Evolutionary conservation across 2,329 filamentous ascomycete species (phyloP), one percentile per base, ranked within the genome.

Genomic region (Alternaria sp.): DNA sequence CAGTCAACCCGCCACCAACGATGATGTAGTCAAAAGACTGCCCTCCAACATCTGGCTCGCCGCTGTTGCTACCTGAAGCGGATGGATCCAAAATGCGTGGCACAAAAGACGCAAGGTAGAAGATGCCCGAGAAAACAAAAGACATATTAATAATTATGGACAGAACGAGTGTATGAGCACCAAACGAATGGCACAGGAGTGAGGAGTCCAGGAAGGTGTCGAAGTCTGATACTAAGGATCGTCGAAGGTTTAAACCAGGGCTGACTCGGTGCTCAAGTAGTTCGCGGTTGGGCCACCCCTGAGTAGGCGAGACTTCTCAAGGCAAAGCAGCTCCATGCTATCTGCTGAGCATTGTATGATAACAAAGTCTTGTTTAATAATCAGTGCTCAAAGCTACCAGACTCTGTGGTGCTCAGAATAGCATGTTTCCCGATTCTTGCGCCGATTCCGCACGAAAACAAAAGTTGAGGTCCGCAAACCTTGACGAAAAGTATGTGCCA

Each of bases 11-110:
- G 36, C 71, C 73, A 14, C 73, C 72, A 9, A 76, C 67, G 23
- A 76, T 51, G 8, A 75, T 65, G 45, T 75, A 75, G 49, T 76
- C 73, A 33, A 66, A 76, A 0, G 71, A 69, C 28, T 67, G 60
- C 5, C 57, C 59, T 51, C 54, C 56, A 13, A 70, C 57, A 33
- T 65, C 49, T 9, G 54, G 41, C 26, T 63, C 66, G 9, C 58
- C 56, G 28, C 53, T 60, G 28, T 17, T 59, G 33, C 37, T 39
- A 51, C 41, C 37, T 9, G 33, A 9, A 10, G 50, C 13, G n/a
- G 40, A 24, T 14, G 54, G 41, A 14, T 41, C 10, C 4, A 58
- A 17, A 7, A 60, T 51, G 11, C 60, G 56, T 10, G 65, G 63
- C 36, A 70, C 51, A 36, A 68, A 67, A 26, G 62, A 65, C 13